Base-by-base conservation (phyloP, 2,329 filamentous ascomycete species). In the Nigrospora oryzae region DNA sequence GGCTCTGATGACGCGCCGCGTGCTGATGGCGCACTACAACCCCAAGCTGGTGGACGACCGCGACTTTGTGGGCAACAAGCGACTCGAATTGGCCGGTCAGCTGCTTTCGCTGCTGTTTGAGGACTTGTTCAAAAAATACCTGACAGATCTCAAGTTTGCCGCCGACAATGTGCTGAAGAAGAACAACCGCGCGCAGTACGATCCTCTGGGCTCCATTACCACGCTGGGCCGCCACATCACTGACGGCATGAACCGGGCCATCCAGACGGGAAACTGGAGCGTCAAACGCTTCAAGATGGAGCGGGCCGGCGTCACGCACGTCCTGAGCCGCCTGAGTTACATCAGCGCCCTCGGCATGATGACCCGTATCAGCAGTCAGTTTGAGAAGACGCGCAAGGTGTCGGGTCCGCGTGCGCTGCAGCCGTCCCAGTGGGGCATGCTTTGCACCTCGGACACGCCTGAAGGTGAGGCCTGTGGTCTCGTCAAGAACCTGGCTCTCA, bases 281-380 rank as follows among this genome's bases (percentile, higher is more conserved):
- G 76, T 98, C 54, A 96, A 96, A 67, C 89, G 94, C 62, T 98
- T 98, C 71, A 89, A 91, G 65, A 98, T 98, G 93, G 94, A 97
- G 60, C 78, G 91, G 61, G 91, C 93, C 17, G 93, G 93, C 60
- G 89, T 98, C 17, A 97, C 94, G 0, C 93, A 98, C 64, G 89
- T 98, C 36, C 74, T 98, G 40, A 97, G 91, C 66, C 82, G 93
- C 51, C 73, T 98, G 45, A 97, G 91, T 64, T 98, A 97, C 61
- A 96, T 98, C 63, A 87, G 86, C 51, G 93, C 93, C 28, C 78
- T 98, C 28, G 94, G 94, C 50, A 98, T 98, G 94, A 98, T 98
- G 93, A 98, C 93, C 13, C 79, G 93, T 64, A 97, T 98, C 58
- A 93, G 86, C 63, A 94, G 87, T 75, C 93, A 98, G 69, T 98